Evolutionary conservation across 2,329 filamentous ascomycete species (phyloP), one percentile per base, ranked within the genome.

Genomic region (Podosphaera aphanis): DNA sequence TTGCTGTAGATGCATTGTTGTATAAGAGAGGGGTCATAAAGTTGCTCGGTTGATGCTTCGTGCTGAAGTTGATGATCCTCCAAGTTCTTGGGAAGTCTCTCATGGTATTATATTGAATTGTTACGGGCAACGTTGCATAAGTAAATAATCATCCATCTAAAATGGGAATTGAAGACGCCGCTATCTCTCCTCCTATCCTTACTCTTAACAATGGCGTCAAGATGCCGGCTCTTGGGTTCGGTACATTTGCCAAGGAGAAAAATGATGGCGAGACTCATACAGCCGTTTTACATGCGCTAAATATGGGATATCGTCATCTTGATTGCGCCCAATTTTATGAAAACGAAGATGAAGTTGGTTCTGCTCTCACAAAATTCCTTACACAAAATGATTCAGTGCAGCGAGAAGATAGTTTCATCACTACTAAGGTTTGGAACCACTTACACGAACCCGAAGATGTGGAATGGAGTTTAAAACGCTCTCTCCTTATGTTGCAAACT

Each of bases 351-450:
- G 82, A 88, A 61, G 83, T 92, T 13, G 84, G 84, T 50, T 66
- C 77, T 57, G 84, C 80, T 11, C 70, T 92, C 47, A 72, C 74
- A 57, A 77, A 82, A 47, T 83, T 80, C 23, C 74, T 90, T 50
- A 67, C 66, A 27, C 37, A 41, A 25, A 56, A 57, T 48, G 64
- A 73, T 5, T 79, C 79, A 40, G 79, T 85, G 55, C 81, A 78
- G 69, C 73, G 83, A 49, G 73, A 80, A 59, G 81, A 92, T 48
- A 64, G 92, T 50, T 92, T 90, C 63, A 73, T 92, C 48, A 81
- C 83, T 46, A 83, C 77, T 56, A 92, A 93, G 69, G 71, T 86
- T 33, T 92, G 83, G 83, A 77, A 77, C 57, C 83, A 80, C 45
- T 83, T 81, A 63, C 78, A 80, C 62, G 51, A 66, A 60, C 56